Base-by-base conservation (phyloP, 345 rosid species). In the Linum trigynum region DNA sequence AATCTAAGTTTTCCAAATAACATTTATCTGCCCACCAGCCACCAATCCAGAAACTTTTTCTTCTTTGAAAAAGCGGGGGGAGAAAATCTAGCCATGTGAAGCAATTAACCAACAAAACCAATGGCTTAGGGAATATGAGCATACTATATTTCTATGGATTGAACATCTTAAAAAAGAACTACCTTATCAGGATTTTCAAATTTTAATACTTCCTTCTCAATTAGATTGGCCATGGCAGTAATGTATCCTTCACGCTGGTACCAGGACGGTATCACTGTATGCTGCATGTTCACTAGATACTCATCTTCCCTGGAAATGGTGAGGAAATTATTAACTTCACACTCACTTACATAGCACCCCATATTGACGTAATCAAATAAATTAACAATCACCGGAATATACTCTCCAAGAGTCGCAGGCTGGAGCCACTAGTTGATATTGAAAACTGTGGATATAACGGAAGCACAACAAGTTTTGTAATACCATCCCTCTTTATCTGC, bases 381-480 rank as follows among this genome's bases (percentile, higher is more conserved):
- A 14, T 59, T 67, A 60, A 42, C 59, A 50, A 73, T 74, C 71
- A 92, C 97, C 99, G 76, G 74, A 92, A 92, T 84, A 92, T 90
- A 64, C 80, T 80, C 79, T 92, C 97, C 80, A 92, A 83, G 57
- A 92, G 97, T 72, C 96, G 85, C 65, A 92, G 94, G 79, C 99
- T 92, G 75, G 99, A 92, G 63, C 99, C 99, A 64, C 99, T 90
- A 45, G 99, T 92, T 55, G 99, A 92, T 85, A 92, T 92, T 5
- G 99, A 92, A 80, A 92, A 92, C 66, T 92, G 97, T 38, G 99
- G 99, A 81, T 92, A 92, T 72, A 92, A 96, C 38, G 99, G 99
- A 75, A 92, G 95, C 68, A 92, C 97, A 69, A 90, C 99, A 59
- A 92, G 97, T 82, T 85, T 92, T 76, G 89, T 74, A 71, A 92